These are phyloP conservation scores for Oenanthe sinensis DNA, from an alignment of 129 eudicot genomes.

Conservation along the genomic window DNA sequence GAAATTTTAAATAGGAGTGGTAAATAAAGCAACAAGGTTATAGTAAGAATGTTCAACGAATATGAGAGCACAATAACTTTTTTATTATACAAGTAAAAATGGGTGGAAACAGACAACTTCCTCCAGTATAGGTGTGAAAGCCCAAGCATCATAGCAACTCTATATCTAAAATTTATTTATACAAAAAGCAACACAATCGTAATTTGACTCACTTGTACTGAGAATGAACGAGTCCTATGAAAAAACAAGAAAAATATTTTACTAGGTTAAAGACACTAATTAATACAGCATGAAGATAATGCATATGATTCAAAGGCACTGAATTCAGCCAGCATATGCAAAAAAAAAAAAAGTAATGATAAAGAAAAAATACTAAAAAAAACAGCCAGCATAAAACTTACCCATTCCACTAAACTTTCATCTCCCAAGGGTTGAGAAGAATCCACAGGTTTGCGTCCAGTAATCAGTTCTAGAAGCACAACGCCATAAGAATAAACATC, in stretches of 20 bases:
- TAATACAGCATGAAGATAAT: not conserved
- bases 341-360: not conserved
- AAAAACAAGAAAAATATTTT: not conserved
- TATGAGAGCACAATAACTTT: not conserved
- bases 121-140: not conserved
- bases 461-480: conserved; percentile 41
- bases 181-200: not conserved
- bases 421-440: conserved; percentile 26
- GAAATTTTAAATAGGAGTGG: not conserved
- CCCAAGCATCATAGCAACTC: not conserved
- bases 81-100: not conserved
- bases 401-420: conserved; percentile 40
- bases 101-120: not conserved
- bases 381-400: not conserved
- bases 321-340: not conserved
- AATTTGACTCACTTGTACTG: no score
- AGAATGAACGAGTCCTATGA: not conserved
- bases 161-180: not conserved
- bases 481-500: conserved; percentile 41
- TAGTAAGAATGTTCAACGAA: not conserved
- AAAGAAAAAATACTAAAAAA: no score
- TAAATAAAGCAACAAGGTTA: not conserved
- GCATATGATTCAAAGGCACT: not conserved
- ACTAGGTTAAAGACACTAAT: not conserved
- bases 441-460: conserved; percentile 36